These are phyloP conservation scores for Triangularia verruculosa DNA, from an alignment of 2,329 filamentous ascomycete species.

Conservation along the genomic window DNA sequence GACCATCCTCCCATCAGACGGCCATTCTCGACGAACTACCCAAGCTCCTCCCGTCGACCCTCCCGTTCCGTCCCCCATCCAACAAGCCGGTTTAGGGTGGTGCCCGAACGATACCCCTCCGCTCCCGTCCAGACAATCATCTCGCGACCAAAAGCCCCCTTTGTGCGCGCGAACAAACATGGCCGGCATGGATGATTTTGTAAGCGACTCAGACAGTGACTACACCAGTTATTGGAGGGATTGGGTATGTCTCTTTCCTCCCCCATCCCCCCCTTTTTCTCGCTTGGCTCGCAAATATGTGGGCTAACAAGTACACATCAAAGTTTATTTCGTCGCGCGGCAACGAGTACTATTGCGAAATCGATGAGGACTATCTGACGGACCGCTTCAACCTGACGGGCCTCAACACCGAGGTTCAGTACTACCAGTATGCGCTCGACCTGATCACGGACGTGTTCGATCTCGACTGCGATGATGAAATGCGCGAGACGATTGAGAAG, in stretches of 20 bases:
- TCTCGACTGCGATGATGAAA: slow-evolving; percentile 96
- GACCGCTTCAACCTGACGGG: slow-evolving; percentile 98
- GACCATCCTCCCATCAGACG: not conserved
- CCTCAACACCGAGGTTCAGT: slow-evolving; percentile 94
- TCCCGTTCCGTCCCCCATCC: not conserved
- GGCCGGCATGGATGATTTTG: slow-evolving; percentile 85
- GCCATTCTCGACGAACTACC: not conserved
- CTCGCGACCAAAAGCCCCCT: not conserved
- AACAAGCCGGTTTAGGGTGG: not conserved
- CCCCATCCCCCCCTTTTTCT: not conserved
- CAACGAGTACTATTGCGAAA: slow-evolving; percentile 99
- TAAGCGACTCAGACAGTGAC: slow-evolving; percentile 96
- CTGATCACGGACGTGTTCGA: slow-evolving; percentile 98
- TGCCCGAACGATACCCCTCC: not conserved
- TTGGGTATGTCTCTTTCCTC: slow-evolving; percentile 68
- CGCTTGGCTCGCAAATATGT: slow-evolving; percentile 8
- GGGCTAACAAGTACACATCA: slow-evolving; percentile 22
- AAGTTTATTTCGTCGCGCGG: slow-evolving; percentile 97
- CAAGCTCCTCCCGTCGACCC: not conserved
- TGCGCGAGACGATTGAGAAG: slow-evolving; percentile 97
- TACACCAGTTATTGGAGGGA: slow-evolving; percentile 99
- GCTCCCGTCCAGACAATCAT: not conserved
- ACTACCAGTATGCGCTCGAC: slow-evolving; percentile 98
- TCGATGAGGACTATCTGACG: slow-evolving; percentile 97
- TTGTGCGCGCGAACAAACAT: not conserved